These are phyloP conservation scores for Geum urbanum DNA, from an alignment of 306 rosid species.

Conservation along the genomic window DNA sequence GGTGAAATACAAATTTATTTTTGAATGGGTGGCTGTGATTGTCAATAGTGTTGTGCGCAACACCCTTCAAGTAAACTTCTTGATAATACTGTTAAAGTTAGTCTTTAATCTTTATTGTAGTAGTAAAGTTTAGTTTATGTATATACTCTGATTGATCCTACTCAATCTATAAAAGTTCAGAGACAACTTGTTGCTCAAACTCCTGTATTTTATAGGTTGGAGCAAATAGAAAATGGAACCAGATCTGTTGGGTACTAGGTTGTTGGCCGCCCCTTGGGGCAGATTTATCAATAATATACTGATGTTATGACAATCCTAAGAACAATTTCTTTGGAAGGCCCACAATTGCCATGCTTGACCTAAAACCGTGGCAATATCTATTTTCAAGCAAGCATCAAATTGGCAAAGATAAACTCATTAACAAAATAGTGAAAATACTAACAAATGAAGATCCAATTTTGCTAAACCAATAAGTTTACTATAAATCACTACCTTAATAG, in stretches of 20 bases:
- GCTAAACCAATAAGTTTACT: slow-evolving; percentile 4
- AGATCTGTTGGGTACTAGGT: slow-evolving; percentile 75
- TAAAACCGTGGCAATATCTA: slow-evolving; percentile 30
- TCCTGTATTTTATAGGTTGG: slow-evolving; percentile 81
- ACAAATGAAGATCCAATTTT: slow-evolving; percentile 5
- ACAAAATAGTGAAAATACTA: slow-evolving; percentile 19
- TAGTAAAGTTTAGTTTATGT: too few species aligned
- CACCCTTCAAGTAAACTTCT: too few species aligned
- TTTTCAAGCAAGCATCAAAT: slow-evolving; percentile 29
- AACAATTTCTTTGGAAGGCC: too few species aligned
- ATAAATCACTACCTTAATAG: slow-evolving; percentile 67
- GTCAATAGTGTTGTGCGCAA: too few species aligned
- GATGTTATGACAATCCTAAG: too few species aligned
- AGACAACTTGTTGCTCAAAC: slow-evolving; percentile 89
- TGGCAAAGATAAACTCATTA: slow-evolving; percentile 20
- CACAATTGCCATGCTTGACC: slow-evolving; percentile 94
- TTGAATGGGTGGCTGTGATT: too few species aligned
- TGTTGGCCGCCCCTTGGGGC: too few species aligned
- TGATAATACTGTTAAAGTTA: too few species aligned
- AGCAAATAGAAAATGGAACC: slow-evolving; percentile 56
- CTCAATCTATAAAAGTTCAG: slow-evolving; percentile 62
- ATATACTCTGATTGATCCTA: slow-evolving; percentile 25
- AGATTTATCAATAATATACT: too few species aligned
- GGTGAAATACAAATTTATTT: too few species aligned
- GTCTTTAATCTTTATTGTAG: too few species aligned